Base-by-base conservation (phyloP, 2,329 filamentous ascomycete genomes). In the Trichoderma sp. region DNA sequence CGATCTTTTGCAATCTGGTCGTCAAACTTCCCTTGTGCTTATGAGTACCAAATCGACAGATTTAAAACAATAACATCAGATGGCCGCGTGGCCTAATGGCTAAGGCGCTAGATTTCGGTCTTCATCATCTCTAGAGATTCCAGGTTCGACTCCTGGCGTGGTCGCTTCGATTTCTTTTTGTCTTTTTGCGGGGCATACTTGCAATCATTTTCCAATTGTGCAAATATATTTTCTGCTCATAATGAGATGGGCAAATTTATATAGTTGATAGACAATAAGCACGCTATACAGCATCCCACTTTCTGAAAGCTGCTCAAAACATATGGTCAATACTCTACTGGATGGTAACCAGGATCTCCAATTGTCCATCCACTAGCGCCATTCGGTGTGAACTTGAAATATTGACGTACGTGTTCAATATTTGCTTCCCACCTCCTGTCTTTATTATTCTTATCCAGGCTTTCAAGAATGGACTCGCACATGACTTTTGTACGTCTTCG, bases 141-240 rank as follows among this genome's bases (percentile, higher is more conserved):
- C 76, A 77, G 76, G 76, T 78, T 78, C 76, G 76, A 78, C 73
- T 77, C 76, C 76, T 78, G 76, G 74, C 75, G 76, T 76, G 76
- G 76, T 78, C 76, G 76, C 46, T 39, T 60, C 52, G 64, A 58
- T 70, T 30, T 37, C 37, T 56, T 59, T 52, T 32, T 18, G 43
- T 39, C 37, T 39, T 54, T 16, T 43, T n/a, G 5, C 4, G 18
- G 24, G 30, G 24, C 21, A 55, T 1, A 18, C 0, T 30, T 32
- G 16, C 14, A 30, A 10, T 54, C 3, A 11, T 3, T 21, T 46
- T 46, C 10, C 10, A 4, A n/a, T n/a, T 46, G 6, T 8, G n/a
- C 5, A 8, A 30, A 7, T 30, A 30, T 30, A 1, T 30, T 30
- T 30, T 32, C 10, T 32, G 4, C 30, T 10, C 30, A 32, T 32